These are phyloP conservation scores for Miamiensis avidus DNA, from an alignment of 169 alveolate genomes.

Conservation along the genomic window DNA sequence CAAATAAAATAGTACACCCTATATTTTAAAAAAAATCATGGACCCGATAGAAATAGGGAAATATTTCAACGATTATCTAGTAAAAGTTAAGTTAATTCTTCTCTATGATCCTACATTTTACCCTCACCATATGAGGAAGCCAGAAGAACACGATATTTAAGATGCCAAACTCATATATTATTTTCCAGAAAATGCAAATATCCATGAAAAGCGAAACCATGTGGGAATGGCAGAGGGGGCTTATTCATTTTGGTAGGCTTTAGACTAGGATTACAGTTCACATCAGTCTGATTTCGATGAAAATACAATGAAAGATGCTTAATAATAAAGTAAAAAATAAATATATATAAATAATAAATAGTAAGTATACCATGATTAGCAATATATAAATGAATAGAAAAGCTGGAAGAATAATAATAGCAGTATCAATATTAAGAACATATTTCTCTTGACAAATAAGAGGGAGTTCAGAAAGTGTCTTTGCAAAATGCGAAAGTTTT, in stretches of 20 bases:
- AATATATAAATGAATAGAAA: too few species aligned
- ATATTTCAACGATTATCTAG: neutral
- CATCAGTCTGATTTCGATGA: neutral
- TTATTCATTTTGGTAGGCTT: slow-evolving; percentile 11
- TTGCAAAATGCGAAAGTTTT: too few species aligned
- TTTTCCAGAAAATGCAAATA: slow-evolving; percentile 1
- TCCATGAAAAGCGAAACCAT: slow-evolving; percentile 17
- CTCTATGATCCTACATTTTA: slow-evolving; percentile 12
- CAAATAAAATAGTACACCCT: neutral
- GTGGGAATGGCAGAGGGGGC: slow-evolving; percentile 24
- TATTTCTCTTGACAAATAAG: neutral
- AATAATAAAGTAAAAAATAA: neutral
- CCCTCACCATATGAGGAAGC: slow-evolving; percentile 10
- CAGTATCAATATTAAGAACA: neutral
- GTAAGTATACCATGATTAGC: neutral
- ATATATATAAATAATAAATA: neutral
- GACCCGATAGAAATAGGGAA: neutral
- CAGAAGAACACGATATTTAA: slow-evolving; percentile 10
- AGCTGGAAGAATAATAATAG: neutral
- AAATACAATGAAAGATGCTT: neutral
- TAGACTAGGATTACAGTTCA: neutral
- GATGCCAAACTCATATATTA: slow-evolving; percentile 28
- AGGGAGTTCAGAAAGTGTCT: neutral
- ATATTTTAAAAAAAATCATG: neutral
- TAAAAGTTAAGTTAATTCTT: slow-evolving; percentile 2